Base-by-base conservation (phyloP, 2,329 filamentous ascomycete species). In the Aspergillus pseudoglaucus region DNA sequence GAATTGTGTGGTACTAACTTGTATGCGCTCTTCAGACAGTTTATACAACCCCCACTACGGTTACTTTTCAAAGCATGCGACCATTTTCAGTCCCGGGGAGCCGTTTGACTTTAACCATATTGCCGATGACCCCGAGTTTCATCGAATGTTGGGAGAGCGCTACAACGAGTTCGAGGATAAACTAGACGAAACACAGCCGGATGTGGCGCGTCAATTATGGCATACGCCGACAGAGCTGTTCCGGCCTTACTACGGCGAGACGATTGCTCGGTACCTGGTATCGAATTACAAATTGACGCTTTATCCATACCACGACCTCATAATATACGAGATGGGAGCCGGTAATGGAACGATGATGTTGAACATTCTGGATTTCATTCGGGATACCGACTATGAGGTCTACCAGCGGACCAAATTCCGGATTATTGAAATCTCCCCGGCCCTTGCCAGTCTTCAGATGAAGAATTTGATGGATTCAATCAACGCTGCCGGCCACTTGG, bases 241-340 rank as follows among this genome's bases (percentile, higher is more conserved):
- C 73, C 82, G 88, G 27, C 93, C 94, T 0, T 94, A 91, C 71
- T 98, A 98, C 67, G 94, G 91, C 63, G 90, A 98, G 75, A 88
- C 93, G 30, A 88, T 98, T 57, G 93, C 91, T n/a, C 85, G 91
- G 17, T 96, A 97, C 68, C 81, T 98, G 40, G 84, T 97, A 57
- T 85, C 88, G 57, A 96, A 98, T 74, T 98, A 98, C 78, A 90
- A 93, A 66, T 82, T 96, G 65, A 88, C 88, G 40, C 82, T 89
- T 47, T 97, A 93, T 66, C 93, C 93, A 2, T 96, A 97, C 75
- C 85, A 96, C 70, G 93, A 98, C 70, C 80, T 98, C 45, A 88
- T 95, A 60, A 94, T 98, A 67, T 98, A 96, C 78, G 93, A 98
- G 68, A 95, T 98, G 87, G 93, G 93, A 45, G 93, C 93, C 35